Evolutionary conservation across 257 asterid genomes (phyloP).

Genomic region (Nicotiana sylvestris): DNA sequence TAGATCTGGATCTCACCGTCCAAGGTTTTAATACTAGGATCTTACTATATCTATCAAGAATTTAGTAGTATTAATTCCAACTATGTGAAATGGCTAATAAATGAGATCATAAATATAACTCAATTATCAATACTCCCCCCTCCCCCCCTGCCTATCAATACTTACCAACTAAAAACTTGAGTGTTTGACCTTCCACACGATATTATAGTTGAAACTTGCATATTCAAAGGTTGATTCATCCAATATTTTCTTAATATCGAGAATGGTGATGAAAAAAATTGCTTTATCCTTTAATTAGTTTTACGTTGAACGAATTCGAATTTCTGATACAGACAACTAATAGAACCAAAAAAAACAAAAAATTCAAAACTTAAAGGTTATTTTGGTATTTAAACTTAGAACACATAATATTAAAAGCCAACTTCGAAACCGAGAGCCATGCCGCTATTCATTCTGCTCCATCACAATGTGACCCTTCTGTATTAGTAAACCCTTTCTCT

Average conservation of each 20-base stretch:
- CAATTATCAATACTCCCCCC: background rate
- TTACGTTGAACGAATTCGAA: too few species aligned
- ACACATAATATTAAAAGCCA: background rate
- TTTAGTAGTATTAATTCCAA: background rate
- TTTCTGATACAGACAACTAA: too few species aligned
- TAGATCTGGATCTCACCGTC: background rate
- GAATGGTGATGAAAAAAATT: too few species aligned
- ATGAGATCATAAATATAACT: background rate
- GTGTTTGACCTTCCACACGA: background rate
- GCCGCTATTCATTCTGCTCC: conserved; percentile 56
- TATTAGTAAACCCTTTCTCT: background rate
- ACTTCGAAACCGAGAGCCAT: conserved; percentile 25
- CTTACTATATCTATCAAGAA: background rate
- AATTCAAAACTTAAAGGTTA: too few species aligned
- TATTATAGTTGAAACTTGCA: too few species aligned
- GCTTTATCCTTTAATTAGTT: too few species aligned
- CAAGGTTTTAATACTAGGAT: background rate
- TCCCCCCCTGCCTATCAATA: background rate
- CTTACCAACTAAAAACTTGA: background rate
- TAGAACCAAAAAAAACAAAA: too few species aligned
- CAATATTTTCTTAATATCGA: too few species aligned
- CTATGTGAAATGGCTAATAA: background rate
- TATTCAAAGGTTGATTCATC: too few species aligned
- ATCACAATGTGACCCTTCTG: conserved; percentile 28
- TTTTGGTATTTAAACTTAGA: too few species aligned